Evolutionary conservation across 208 protist genomes (phyloP).

Genomic region (Sergeia podlipaevii): DNA sequence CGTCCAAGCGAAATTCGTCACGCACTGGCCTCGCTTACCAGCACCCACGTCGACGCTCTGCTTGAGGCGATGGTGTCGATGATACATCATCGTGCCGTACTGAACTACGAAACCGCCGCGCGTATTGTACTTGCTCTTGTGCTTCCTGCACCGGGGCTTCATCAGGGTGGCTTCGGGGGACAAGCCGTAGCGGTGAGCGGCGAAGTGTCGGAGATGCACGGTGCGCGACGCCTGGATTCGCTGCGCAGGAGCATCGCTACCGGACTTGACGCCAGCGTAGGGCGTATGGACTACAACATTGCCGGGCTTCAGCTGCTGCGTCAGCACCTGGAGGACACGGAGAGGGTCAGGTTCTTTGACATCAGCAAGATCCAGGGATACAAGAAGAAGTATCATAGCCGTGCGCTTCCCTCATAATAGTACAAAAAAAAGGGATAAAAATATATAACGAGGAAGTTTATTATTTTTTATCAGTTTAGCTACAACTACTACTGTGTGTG

Average conservation of each 20-base stretch:
- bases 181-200: conserved; percentile 48
- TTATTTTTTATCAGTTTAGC: neutral
- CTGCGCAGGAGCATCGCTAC: conserved; percentile 60
- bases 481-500: too few species aligned
- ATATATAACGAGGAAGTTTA: neutral
- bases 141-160: conserved; percentile 16
- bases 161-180: neutral
- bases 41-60: conserved; percentile 76
- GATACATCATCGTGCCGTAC: conserved; percentile 53
- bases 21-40: conserved; percentile 76
- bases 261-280: conserved; percentile 48
- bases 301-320: conserved; percentile 67
- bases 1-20: conserved; percentile 81
- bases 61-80: conserved; percentile 63
- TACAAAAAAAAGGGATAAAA: neutral
- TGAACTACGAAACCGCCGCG: conserved; percentile 81
- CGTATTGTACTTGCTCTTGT: conserved; percentile 73
- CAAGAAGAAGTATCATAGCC: conserved; percentile 80
- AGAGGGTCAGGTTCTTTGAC: conserved; percentile 78
- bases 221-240: conserved; percentile 45
- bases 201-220: conserved; percentile 58
- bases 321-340: conserved; percentile 52
- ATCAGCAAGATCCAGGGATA: conserved; percentile 77
- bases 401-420: conserved; percentile 22
- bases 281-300: conserved; percentile 75